Conservation (phyloP, 2,329 filamentous ascomycete species). For the Penicillium vulpinum region DNA sequence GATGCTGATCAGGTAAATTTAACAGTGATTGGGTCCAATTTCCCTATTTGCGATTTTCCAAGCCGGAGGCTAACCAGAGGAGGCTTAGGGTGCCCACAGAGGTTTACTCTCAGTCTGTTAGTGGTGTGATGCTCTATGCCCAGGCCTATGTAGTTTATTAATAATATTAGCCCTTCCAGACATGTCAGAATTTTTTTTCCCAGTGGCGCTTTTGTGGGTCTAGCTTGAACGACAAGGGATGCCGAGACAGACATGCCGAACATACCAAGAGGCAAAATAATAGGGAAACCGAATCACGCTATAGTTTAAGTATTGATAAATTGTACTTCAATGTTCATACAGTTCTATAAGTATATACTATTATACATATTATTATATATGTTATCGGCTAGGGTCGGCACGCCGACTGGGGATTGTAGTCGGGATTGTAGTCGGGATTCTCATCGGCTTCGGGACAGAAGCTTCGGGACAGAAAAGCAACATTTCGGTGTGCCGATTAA, state of each 20-base stretch:
- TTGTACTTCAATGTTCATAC: neutral
- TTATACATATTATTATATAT: neutral
- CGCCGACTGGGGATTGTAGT: slow-evolving; percentile 13
- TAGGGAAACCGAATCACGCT: neutral
- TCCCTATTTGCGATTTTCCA: neutral
- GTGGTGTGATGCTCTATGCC: slow-evolving; percentile 10
- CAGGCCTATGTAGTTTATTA: too few relatives aligned
- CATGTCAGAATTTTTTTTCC: slow-evolving; percentile 12
- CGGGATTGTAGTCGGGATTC: slow-evolving; percentile 6
- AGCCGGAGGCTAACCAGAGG: neutral
- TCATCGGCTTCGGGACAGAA: too few relatives aligned
- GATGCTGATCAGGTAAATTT: neutral
- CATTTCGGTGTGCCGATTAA: slow-evolving; percentile 29
- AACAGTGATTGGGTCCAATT: neutral
- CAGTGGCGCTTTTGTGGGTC: slow-evolving; percentile 12
- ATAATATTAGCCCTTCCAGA: too few relatives aligned
- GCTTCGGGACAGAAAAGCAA: slow-evolving; percentile 15
- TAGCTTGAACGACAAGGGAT: slow-evolving; percentile 12
- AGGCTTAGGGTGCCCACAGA: neutral
- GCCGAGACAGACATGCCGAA: slow-evolving; percentile 1
- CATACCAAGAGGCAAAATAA: neutral
- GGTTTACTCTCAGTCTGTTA: neutral
- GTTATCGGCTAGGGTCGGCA: neutral
- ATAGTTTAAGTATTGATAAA: neutral
- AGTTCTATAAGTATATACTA: neutral